A percentile compares a stretch with the other conserved stretches of the same genome.
Evolutionary conservation across 2,329 filamentous ascomycete genomes (phyloP).

Genomic region (Pezicula carpinea): DNA sequence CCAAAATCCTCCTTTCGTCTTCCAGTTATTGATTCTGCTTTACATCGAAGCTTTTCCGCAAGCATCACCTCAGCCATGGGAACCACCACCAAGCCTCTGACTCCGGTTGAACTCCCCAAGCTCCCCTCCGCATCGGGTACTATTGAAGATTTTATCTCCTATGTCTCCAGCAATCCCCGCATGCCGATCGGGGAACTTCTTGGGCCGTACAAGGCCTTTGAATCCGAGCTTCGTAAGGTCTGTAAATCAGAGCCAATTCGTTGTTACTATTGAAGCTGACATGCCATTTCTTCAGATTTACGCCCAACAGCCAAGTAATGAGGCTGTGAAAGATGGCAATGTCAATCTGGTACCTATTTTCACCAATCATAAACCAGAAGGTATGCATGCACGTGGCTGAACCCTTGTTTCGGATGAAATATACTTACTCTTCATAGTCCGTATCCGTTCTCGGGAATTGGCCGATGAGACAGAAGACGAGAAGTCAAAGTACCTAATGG

Average conservation of each 20-base stretch:
- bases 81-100: not conserved
- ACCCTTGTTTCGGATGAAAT: too few relatives aligned
- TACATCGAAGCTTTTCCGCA: too few relatives aligned
- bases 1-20: too few relatives aligned
- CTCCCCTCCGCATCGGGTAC: slow-evolving; percentile 15
- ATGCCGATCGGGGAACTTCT: slow-evolving; percentile 54
- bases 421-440: slow-evolving; percentile 35
- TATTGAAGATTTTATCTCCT: slow-evolving; percentile 30
- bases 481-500: slow-evolving; percentile 65
- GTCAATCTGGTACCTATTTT: slow-evolving; percentile 67
- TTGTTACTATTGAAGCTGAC: not conserved
- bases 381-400: not conserved
- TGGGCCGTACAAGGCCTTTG: slow-evolving; percentile 63
- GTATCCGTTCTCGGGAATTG: slow-evolving; percentile 57
- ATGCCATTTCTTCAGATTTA: slow-evolving; percentile 33
- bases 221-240: slow-evolving; percentile 59
- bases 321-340: slow-evolving; percentile 48
- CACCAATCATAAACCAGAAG: slow-evolving; percentile 44
- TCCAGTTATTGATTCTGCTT: too few relatives aligned
- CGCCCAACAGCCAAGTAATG: slow-evolving; percentile 61
- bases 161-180: slow-evolving; percentile 51
- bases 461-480: slow-evolving; percentile 53
- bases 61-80: slow-evolving; percentile 2
- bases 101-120: slow-evolving; percentile 18
- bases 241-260: not conserved